These are phyloP conservation scores for Passiflora organensis DNA, from an alignment of 345 rosid species.

Conservation along the genomic window DNA sequence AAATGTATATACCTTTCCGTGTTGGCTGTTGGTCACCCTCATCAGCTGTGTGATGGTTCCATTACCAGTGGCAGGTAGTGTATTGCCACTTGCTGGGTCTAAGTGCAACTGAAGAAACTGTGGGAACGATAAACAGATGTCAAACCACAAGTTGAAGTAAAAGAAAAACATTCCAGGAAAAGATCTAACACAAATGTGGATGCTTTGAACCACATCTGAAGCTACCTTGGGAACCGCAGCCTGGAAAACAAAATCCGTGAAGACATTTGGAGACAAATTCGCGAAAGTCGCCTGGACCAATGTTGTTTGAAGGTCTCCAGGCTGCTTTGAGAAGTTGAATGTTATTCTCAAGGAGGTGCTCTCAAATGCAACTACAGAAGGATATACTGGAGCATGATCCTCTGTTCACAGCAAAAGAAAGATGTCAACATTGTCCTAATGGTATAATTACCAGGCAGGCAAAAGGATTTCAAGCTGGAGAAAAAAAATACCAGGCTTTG, in stretches of 20 bases:
- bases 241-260: conserved; percentile 81
- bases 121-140: not conserved
- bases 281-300: conserved; percentile 65
- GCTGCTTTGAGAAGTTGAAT: conserved; percentile 70
- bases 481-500: conserved; percentile 47
- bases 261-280: conserved; percentile 58
- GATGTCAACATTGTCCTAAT: conserved; percentile 11
- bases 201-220: conserved; percentile 8
- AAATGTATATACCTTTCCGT: conserved; percentile 76
- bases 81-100: conserved; percentile 85
- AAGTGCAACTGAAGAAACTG: conserved; percentile 97
- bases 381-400: conserved; percentile 68
- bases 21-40: conserved; percentile 86
- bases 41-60: conserved; percentile 60
- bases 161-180: not conserved
- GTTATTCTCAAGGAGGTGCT: conserved; percentile 75
- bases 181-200: not conserved
- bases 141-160: not conserved
- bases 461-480: conserved; percentile 7
- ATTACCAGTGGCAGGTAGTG: conserved; percentile 55
- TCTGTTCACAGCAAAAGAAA: conserved; percentile 40
- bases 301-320: conserved; percentile 68
- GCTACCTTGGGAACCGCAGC: conserved; percentile 99
- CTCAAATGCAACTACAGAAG: conserved; percentile 70
- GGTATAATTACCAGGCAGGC: conserved; percentile 13